Conservation (phyloP, 208 protist genomes). For the Acanthamoeba lenticulata region DNA sequence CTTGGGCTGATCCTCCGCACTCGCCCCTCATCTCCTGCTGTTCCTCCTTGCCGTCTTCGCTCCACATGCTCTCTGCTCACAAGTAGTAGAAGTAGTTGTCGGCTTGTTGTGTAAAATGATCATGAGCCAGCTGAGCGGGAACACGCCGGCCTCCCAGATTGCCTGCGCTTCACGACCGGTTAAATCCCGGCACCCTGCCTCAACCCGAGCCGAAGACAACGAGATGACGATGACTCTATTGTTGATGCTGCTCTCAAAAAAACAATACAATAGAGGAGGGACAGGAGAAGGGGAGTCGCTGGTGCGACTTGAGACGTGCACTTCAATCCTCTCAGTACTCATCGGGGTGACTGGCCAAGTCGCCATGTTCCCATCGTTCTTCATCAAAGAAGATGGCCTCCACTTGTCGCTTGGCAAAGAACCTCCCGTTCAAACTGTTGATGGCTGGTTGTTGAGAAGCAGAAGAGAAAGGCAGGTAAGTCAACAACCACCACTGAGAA, state of each 20-base stretch:
- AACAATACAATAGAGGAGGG: not conserved
- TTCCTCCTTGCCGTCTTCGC: not conserved
- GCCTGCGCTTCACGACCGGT: not conserved
- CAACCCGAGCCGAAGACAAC: not conserved
- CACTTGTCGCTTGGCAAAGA: conserved; percentile 69
- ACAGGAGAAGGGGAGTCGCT: not conserved
- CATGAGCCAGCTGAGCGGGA: no score
- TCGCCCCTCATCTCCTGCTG: not conserved
- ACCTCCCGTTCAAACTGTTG: conserved; percentile 68
- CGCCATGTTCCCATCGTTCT: conserved; percentile 53
- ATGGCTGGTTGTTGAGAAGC: conserved; percentile 47
- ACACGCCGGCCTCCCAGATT: not conserved
- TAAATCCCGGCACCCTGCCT: not conserved
- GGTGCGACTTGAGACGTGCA: no score
- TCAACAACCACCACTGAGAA: not conserved
- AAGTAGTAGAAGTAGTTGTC: no score
- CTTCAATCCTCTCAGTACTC: conserved; percentile 53
- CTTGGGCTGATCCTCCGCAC: not conserved
- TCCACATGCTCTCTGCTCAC: no score
- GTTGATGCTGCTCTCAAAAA: not conserved
- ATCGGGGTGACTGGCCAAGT: conserved; percentile 61
- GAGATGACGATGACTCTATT: not conserved
- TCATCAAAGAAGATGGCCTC: conserved; percentile 71
- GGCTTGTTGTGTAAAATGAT: no score
- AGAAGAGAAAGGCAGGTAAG: conserved; percentile 27